These are phyloP conservation scores for Pterocarpus macrocarpus DNA, from an alignment of 306 rosid species.

Conservation along the genomic window DNA sequence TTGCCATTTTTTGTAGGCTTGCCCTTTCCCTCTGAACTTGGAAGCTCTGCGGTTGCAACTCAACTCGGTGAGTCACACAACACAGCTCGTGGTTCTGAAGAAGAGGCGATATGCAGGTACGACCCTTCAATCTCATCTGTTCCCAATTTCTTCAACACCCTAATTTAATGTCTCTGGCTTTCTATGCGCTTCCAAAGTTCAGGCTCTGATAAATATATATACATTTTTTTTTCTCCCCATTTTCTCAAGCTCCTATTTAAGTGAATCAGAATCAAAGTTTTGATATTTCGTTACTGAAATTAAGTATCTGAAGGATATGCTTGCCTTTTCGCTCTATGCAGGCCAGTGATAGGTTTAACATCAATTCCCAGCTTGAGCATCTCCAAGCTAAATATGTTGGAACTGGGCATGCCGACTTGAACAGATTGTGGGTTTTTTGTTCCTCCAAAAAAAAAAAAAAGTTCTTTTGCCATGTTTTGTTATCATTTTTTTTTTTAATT, in stretches of 20 bases:
- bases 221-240: neutral
- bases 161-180: neutral
- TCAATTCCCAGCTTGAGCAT: constrained; percentile 95
- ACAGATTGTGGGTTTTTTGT: constrained; percentile 72
- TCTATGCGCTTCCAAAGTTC: neutral
- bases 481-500: neutral
- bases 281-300: neutral
- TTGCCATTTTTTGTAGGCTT: too few species aligned
- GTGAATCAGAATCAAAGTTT: neutral
- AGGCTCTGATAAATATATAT: neutral
- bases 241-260: neutral
- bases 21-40: too few species aligned
- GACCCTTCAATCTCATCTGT: neutral
- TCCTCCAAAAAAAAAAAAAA: neutral
- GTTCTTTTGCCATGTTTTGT: neutral
- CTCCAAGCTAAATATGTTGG: constrained; percentile 98
- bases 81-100: neutral
- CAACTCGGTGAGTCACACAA: too few species aligned
- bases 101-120: constrained; percentile 47
- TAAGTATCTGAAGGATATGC: constrained; percentile 1
- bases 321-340: constrained; percentile 35
- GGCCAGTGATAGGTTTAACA: constrained; percentile 98
- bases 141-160: neutral
- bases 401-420: constrained; percentile 93
- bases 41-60: too few species aligned